These are phyloP conservation scores for Carex pumila DNA, from an alignment of 176 grass and related monocot genomes.

Conservation along the genomic window DNA sequence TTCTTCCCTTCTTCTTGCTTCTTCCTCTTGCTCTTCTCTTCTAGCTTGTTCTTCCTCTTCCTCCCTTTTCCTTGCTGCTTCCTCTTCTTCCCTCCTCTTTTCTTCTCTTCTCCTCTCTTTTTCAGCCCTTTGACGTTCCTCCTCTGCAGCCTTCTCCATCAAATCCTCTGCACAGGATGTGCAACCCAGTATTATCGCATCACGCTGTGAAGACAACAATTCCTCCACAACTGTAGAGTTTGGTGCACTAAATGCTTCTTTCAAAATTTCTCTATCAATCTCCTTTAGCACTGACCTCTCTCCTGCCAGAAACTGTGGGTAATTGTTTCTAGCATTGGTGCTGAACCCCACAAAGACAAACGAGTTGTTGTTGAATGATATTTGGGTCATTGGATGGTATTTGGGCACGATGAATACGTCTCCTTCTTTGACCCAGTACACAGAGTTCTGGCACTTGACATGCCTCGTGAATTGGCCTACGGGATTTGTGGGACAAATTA, in stretches of 20 bases:
- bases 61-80: not conserved
- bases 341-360: conserved; percentile 86
- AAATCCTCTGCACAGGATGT: conserved; percentile 74
- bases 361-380: conserved; percentile 75
- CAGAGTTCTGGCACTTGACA: conserved; percentile 34
- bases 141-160: conserved; percentile 34
- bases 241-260: conserved; percentile 29
- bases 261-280: conserved; percentile 42
- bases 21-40: not conserved
- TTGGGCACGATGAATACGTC: conserved; percentile 69
- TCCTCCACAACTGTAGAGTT: conserved; percentile 39
- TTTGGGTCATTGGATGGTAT: conserved; percentile 81
- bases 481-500: conserved; percentile 45
- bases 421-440: conserved; percentile 55
- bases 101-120: not conserved
- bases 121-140: not conserved
- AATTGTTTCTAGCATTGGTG: conserved; percentile 55
- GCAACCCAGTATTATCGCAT: conserved; percentile 57
- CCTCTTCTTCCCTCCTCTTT: not conserved
- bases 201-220: conserved; percentile 37
- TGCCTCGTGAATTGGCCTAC: not conserved
- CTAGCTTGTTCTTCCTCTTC: not conserved
- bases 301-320: conserved; percentile 81
- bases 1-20: not conserved
- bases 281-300: conserved; percentile 41